phyloP scores from a whole-genome alignment of 495 filamentous ascomycete species.

The Penicillium cataractarum region DNA sequence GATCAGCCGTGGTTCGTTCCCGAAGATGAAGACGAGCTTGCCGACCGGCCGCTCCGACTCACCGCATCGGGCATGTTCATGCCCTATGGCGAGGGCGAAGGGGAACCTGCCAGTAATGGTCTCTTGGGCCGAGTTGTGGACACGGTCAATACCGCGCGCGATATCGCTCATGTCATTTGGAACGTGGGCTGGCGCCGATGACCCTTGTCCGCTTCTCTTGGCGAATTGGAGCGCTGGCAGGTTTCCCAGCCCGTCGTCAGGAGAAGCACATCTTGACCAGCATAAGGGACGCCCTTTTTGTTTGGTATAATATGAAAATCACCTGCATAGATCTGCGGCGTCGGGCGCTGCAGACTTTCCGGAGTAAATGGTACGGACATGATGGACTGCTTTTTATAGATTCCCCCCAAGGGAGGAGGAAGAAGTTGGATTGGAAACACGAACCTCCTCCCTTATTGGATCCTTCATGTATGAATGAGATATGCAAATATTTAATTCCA shows the following conservation, averaged over 20 bases:
- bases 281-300: background rate
- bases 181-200: slow-evolving; percentile 92
- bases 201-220: slow-evolving; percentile 23
- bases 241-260: slow-evolving; percentile 10
- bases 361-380: slow-evolving; percentile 8
- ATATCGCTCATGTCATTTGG: slow-evolving; percentile 97
- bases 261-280: background rate
- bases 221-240: slow-evolving; percentile 3
- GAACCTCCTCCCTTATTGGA: background rate
- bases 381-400: slow-evolving; percentile 10
- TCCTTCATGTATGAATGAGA: slow-evolving; percentile 9
- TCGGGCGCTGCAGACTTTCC: background rate
- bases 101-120: slow-evolving; percentile 57
- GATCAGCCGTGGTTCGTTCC: slow-evolving; percentile 43
- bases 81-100: slow-evolving; percentile 75
- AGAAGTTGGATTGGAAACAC: background rate
- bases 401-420: background rate
- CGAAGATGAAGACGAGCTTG: slow-evolving; percentile 39
- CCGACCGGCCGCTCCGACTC: slow-evolving; percentile 59
- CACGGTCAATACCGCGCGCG: slow-evolving; percentile 92
- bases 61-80: slow-evolving; percentile 85
- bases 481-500: slow-evolving; percentile 6
- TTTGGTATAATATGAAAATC: slow-evolving; percentile 1
- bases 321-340: background rate
- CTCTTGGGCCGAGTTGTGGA: slow-evolving; percentile 85